Evolutionary conservation across 1,284 basidiomycete species (phyloP), one percentile per base, ranked within the genome.

Genomic region (Ceratobasidium sp.): DNA sequence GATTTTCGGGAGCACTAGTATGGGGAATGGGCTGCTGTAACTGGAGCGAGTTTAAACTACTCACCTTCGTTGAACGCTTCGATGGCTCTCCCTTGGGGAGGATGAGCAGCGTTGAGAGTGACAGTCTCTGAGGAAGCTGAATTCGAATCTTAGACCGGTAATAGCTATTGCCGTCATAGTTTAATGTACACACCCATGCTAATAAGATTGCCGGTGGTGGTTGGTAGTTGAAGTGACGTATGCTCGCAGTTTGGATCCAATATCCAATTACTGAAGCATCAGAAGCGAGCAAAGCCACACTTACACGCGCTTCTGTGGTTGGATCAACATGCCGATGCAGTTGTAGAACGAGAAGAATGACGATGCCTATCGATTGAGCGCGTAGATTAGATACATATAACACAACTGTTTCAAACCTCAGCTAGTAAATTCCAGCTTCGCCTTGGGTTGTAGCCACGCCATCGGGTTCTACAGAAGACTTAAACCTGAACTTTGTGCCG

Each of bases 81-180:
- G 77, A 91, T 83, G 11, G 90, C 88, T 79, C 89, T 91, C 58
- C 82, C 82, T 39, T 85, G 83, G 4, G 92, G 92, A 6, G 83
- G 2, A 81, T 93, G 91, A 0, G 90, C 84, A 0, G 83, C 86
- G 81, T 89, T 91, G 78, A 93, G 84, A 56, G 82, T 82, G 42
- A 93, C 83, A 75, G 86, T 82, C 78, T 92, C 90, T 67, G 80
- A 80, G 49, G 90, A 86, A 39, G 92, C 91, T 93, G 69, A 26
- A 37, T 42, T 33, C 13, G 10, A n/a, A 23, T 2, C n/a, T 39
- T 61, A 39, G 58, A 20, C 3, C 15, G 35, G 15, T 58, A 4
- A 6, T 10, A 33, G 33, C 28, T 17, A 33, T 17, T n/a, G 20
- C 47, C n/a, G n/a, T 49, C 20, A n/a, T 31, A 7, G 45, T 17